Percentiles rank a stretch among this genome's conserved stretches.
Evolutionary conservation across 768 basidiomycete genomes (phyloP).

Genomic region (Tephrocybe rancida): DNA sequence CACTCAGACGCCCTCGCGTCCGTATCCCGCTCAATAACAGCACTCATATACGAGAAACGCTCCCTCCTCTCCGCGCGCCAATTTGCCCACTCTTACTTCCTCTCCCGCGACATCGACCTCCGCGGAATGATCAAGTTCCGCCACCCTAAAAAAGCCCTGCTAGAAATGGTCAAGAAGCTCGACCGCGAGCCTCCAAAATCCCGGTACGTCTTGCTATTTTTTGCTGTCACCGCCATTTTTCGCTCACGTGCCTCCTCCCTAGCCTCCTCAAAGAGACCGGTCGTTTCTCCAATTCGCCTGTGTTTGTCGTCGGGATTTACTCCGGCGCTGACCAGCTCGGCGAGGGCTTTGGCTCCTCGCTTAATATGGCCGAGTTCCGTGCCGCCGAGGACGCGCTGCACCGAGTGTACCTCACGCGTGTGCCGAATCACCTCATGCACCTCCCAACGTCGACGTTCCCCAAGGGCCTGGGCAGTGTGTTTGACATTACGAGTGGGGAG

Average conservation of each 20-base stretch:
- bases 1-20: constrained; percentile 90
- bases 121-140: constrained; percentile 77
- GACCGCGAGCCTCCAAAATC: constrained; percentile 67
- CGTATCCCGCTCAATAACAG: constrained; percentile 84
- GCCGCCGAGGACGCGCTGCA: constrained; percentile 87
- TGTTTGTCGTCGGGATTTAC: constrained; percentile 96
- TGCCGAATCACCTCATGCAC: constrained; percentile 66
- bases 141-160: constrained; percentile 78
- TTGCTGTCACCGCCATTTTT: neutral
- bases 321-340: constrained; percentile 84
- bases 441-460: constrained; percentile 81
- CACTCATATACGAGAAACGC: constrained; percentile 84
- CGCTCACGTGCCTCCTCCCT: neutral
- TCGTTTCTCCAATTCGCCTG: constrained; percentile 84
- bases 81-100: constrained; percentile 89
- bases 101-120: constrained; percentile 83
- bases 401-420: constrained; percentile 79
- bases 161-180: constrained; percentile 73
- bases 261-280: constrained; percentile 94
- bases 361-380: constrained; percentile 94
- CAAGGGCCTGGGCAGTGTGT: constrained; percentile 52
- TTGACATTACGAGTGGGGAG: constrained; percentile 42
- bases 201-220: constrained; percentile 42
- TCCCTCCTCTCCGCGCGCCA: constrained; percentile 85
- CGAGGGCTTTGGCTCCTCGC: constrained; percentile 91